These are phyloP conservation scores for Oryza brachyantha DNA, from an alignment of 176 grass and related monocot genomes.

Conservation along the genomic window DNA sequence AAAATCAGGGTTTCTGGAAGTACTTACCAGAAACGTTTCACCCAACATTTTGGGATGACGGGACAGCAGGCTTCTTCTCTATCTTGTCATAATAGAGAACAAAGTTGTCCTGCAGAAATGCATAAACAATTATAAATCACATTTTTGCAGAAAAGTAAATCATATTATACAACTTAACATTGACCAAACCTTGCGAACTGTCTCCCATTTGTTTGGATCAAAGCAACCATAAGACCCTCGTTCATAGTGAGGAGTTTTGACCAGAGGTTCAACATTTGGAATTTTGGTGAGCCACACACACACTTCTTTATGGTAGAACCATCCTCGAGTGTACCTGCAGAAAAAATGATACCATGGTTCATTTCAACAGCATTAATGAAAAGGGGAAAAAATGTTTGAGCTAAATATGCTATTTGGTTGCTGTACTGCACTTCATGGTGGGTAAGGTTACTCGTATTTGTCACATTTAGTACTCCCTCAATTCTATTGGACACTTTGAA, in stretches of 20 bases:
- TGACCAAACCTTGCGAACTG: constrained; percentile 74
- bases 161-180: constrained; percentile 1
- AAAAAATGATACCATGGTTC: constrained; percentile 4
- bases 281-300: constrained; percentile 65
- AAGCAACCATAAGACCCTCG: constrained; percentile 83
- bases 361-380: constrained; percentile 2
- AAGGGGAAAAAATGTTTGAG: not conserved
- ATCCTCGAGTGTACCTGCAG: constrained; percentile 70
- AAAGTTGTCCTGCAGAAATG: constrained; percentile 78
- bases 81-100: constrained; percentile 71
- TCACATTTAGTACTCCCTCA: too few relatives aligned
- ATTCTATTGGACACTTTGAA: too few relatives aligned
- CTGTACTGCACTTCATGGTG: not conserved
- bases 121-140: not conserved
- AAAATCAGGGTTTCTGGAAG: not conserved
- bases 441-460: not conserved
- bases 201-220: constrained; percentile 80
- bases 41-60: constrained; percentile 48
- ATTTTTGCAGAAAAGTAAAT: not conserved
- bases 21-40: constrained; percentile 55
- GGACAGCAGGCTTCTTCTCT: constrained; percentile 70
- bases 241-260: constrained; percentile 72
- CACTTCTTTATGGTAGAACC: constrained; percentile 94
- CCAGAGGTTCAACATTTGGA: constrained; percentile 64
- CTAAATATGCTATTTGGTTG: constrained; percentile 6